These are phyloP conservation scores for Metschnikowia borealis DNA, from an alignment of 805 yeast genomes.

Conservation along the genomic window DNA sequence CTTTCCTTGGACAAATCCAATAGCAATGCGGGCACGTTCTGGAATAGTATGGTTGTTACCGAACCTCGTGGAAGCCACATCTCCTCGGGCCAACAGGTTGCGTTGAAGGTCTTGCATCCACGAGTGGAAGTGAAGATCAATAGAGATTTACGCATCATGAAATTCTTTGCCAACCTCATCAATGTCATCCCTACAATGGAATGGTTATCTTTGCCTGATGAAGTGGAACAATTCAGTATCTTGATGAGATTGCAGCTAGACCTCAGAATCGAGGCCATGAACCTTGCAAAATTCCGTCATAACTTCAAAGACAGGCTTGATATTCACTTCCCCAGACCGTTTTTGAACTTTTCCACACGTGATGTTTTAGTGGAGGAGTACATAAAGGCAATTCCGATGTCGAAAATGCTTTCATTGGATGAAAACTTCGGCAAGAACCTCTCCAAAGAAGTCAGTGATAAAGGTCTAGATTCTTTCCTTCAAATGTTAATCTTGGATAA, in stretches of 20 bases:
- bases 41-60: slow-evolving; percentile 34
- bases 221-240: slow-evolving; percentile 80
- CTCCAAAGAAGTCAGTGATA: slow-evolving; percentile 69
- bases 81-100: slow-evolving; percentile 57
- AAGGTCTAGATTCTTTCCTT: slow-evolving; percentile 84
- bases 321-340: slow-evolving; percentile 79
- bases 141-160: slow-evolving; percentile 83
- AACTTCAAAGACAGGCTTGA: slow-evolving; percentile 59
- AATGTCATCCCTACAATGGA: slow-evolving; percentile 89
- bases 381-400: slow-evolving; percentile 80
- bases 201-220: slow-evolving; percentile 94
- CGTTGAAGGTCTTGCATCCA: slow-evolving; percentile 92
- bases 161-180: slow-evolving; percentile 65
- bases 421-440: slow-evolving; percentile 45
- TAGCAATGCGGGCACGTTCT: slow-evolving; percentile 17
- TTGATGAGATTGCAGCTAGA: slow-evolving; percentile 90
- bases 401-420: slow-evolving; percentile 52
- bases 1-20: slow-evolving; percentile 12
- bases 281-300: slow-evolving; percentile 64
- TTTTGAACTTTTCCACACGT: slow-evolving; percentile 58
- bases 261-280: slow-evolving; percentile 82
- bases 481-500: slow-evolving; percentile 91
- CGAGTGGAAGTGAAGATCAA: slow-evolving; percentile 64
- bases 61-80: slow-evolving; percentile 28
- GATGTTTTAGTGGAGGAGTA: slow-evolving; percentile 82